These are phyloP conservation scores for Sambucus nigra DNA, from an alignment of 129 eudicot genomes.

Conservation along the genomic window DNA sequence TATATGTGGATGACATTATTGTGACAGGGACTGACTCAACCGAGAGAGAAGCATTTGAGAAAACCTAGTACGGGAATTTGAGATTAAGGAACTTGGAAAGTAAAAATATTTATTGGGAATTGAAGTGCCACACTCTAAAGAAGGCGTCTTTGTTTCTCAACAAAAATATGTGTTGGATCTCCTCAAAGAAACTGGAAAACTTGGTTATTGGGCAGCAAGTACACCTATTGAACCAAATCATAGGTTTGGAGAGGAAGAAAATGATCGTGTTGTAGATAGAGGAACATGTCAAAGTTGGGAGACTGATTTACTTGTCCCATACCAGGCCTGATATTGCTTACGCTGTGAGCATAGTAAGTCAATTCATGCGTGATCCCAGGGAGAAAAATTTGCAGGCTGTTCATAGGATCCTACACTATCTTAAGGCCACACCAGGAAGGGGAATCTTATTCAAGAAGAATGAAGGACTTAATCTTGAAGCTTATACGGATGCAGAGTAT, in stretches of 20 bases:
- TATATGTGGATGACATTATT: slow-evolving; percentile 10
- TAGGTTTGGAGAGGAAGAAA: background rate
- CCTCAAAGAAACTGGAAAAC: slow-evolving; percentile 7
- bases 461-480: background rate
- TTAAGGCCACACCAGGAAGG: slow-evolving; percentile 2
- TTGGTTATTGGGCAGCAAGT: background rate
- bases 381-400: background rate
- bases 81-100: slow-evolving; percentile 3
- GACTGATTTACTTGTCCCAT: no score
- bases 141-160: slow-evolving; percentile 7
- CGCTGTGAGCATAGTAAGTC: no score
- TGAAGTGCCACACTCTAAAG: slow-evolving; percentile 3
- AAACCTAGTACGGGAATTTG: background rate
- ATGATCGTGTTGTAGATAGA: background rate
- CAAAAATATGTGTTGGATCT: slow-evolving; percentile 7
- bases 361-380: no score
- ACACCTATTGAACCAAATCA: slow-evolving; percentile 7
- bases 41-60: background rate
- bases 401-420: background rate
- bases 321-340: no score
- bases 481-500: slow-evolving; percentile 8
- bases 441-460: background rate
- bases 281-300: slow-evolving; percentile 8
- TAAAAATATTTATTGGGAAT: slow-evolving; percentile 15
- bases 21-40: background rate